Evolutionary conservation across 192 early-diverging fungal species (phyloP), one percentile per base, ranked within the genome.

Genomic region (Oehlia diaphana): DNA sequence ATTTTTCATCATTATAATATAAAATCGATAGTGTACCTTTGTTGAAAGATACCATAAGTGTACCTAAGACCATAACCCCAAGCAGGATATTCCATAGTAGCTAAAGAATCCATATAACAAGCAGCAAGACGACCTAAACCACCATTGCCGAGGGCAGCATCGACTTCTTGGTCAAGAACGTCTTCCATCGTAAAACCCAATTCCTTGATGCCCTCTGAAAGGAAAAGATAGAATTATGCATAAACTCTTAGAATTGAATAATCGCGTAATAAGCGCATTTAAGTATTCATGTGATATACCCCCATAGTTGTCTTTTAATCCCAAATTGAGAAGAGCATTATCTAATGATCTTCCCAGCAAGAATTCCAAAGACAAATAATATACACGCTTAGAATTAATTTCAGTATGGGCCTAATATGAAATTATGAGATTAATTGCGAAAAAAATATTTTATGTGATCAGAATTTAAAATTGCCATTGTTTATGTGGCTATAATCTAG

Each of bases 41-140:
- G 98, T 86, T 99, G 93, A 90, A 99, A 99, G 88, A 99, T 98
- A 83, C 98, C 98, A 86, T 99, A 99, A 72, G 92, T 94, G 89
- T 98, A 99, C 50, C 98, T 92, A 76, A 99, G 92, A 67, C 98
- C 98, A 77, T 99, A 99, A 77, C 98, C 95, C 95, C 97, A 96
- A 42, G 93, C 96, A 28, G 98, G 97, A 77, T 95, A 96, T 84
- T 98, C 93, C 28, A 94, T 84, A 73, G 95, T 95, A 42, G 98
- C 96, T 83, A 98, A 83, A 44, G 97, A 97, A 85, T 98, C 95
- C 92, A 99, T 96, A 79, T 97, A 99, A 84, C 98, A 99, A 62
- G 98, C 98, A 2, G 98, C 98, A 72, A 99, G 88, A 49, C 97
- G 94, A 71, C 96, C 98, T 9, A 99, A 88, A 82, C 98, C 98